Percentiles rank a stretch among this genome's conserved stretches.
Conservation (phyloP, 163 green algal genomes). For the Prototheca wickerhamii region DNA sequence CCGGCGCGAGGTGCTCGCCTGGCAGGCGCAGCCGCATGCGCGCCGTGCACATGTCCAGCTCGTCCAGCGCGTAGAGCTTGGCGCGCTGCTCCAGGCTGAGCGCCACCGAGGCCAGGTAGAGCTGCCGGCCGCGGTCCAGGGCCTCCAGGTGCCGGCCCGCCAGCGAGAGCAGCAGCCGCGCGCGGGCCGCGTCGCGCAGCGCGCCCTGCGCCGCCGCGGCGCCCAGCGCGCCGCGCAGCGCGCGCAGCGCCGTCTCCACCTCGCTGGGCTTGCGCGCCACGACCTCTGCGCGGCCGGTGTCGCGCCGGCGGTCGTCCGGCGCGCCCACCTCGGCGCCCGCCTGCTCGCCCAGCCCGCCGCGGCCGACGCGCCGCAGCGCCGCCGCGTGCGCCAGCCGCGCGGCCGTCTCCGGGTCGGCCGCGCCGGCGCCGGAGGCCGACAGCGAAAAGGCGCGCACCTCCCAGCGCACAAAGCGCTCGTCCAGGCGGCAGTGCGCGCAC, state of each 20-base stretch:
- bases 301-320: slow-evolving; percentile 7
- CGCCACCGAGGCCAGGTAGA: slow-evolving; percentile 44
- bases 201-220: not conserved
- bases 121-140: slow-evolving; percentile 41
- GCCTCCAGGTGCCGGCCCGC: slow-evolving; percentile 41
- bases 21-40: slow-evolving; percentile 37
- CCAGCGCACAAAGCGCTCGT: slow-evolving; percentile 56
- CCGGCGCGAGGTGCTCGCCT: not conserved
- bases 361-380: slow-evolving; percentile 12
- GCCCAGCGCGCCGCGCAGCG: slow-evolving; percentile 28
- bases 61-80: slow-evolving; percentile 77
- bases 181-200: slow-evolving; percentile 1
- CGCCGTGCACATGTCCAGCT: slow-evolving; percentile 73
- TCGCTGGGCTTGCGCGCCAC: slow-evolving; percentile 44
- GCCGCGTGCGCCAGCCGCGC: slow-evolving; percentile 7
- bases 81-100: slow-evolving; percentile 51
- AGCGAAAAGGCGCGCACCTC: slow-evolving; percentile 54
- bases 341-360: slow-evolving; percentile 48
- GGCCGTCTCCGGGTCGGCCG: slow-evolving; percentile 16
- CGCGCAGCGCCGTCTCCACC: slow-evolving; percentile 43
- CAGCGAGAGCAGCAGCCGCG: slow-evolving; percentile 19
- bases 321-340: slow-evolving; percentile 6
- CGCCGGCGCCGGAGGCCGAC: slow-evolving; percentile 8
- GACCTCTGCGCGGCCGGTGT: slow-evolving; percentile 19
- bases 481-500: slow-evolving; percentile 70